Evolutionary conservation across 148 eudicot genomes (phyloP).

Genomic region (Vaccinium corymbosum): DNA sequence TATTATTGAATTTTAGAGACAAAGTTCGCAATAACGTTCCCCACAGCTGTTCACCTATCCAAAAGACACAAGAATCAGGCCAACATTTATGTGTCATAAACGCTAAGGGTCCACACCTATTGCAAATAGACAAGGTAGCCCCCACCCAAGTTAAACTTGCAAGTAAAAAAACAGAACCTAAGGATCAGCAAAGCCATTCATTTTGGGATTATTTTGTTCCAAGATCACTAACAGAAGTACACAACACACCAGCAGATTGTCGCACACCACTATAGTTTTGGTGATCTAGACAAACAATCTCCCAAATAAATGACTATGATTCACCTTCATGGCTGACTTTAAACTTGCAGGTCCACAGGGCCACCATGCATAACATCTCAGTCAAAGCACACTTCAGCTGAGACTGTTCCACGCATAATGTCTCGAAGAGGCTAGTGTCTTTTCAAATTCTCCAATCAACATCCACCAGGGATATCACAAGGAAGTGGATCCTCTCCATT

Average conservation of each 20-base stretch:
- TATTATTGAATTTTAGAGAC: background rate
- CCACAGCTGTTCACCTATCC: background rate
- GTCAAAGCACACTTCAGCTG: background rate
- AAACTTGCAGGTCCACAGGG: conserved; percentile 12
- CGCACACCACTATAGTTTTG: background rate
- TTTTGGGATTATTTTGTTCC: background rate
- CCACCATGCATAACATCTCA: background rate
- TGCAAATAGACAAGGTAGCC: conserved; percentile 1
- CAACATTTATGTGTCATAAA: background rate
- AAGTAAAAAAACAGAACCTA: background rate
- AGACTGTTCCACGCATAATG: background rate
- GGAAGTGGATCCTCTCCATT: background rate
- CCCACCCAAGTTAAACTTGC: background rate
- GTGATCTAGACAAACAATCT: conserved; percentile 7
- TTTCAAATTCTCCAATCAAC: background rate
- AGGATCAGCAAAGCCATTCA: conserved; percentile 12
- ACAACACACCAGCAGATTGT: conserved; percentile 1
- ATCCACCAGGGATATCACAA: background rate
- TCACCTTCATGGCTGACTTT: background rate
- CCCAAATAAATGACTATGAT: conserved; percentile 12
- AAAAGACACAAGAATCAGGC: background rate
- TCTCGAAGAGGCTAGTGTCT: background rate
- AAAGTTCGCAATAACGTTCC: background rate
- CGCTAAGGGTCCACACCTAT: background rate
- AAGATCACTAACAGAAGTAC: conserved; percentile 4